Evolutionary conservation across 345 rosid species (phyloP), one percentile per base, ranked within the genome.

Genomic region (Trapa incisa): DNA sequence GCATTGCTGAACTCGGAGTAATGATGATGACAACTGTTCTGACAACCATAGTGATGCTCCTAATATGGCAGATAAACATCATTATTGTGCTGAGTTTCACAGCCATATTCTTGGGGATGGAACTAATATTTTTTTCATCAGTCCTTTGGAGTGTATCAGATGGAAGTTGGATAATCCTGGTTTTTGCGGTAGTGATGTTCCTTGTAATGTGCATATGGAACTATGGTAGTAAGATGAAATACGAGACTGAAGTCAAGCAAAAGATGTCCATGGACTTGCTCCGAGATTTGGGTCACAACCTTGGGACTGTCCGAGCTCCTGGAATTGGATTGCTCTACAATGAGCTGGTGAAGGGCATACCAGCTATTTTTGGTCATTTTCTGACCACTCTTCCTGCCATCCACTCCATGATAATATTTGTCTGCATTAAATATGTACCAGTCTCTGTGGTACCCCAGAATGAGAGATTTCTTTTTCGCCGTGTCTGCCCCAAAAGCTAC

Each of bases 11-110:
- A 87, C 81, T 91, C 37, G 97, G 96, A 67, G 96, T 94, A 77
- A 94, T 94, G 99, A 94, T 91, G 97, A 94, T 89, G 89, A 94
- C 97, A 56, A 91, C 97, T 68, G 64, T 87, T 62, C 82, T 94
- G 66, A 96, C 91, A 71, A 94, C 97, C 39, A 72, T 94, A 64
- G 96, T 94, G 71, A 94, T 94, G 99, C 97, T 94, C 79, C 97
- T 94, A 68, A 87, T 94, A 77, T 94, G 99, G 99, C 95, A 87
- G 85, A 94, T 89, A 74, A 91, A 94, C 79, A 94, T 94, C 75
- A 62, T 86, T 61, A 65, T 91, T 36, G 97, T 86, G 67, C 74
- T 86, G 68, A 85, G 84, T 73, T 94, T 91, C 75, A 73, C 67
- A 66, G 68, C 83, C 71, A 65, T 91, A 65, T 87, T 94, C 87